These are phyloP conservation scores for Neoboletus subvelutipes DNA, from an alignment of 768 basidiomycete genomes.

Conservation along the genomic window DNA sequence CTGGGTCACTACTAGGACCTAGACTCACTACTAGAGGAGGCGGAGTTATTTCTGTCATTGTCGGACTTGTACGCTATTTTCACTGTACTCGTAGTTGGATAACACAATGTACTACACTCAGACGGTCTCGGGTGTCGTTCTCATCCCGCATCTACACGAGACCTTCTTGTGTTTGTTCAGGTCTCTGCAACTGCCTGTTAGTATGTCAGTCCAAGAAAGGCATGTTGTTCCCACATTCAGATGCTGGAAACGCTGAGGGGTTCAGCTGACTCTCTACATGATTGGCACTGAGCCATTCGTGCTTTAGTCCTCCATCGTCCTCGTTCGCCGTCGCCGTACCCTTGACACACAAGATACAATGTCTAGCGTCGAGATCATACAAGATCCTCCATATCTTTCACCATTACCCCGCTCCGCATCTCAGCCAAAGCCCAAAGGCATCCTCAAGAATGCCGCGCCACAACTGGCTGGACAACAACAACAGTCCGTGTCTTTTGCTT, in stretches of 20 bases:
- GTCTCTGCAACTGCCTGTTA: neutral
- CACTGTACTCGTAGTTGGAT: conserved; percentile 1
- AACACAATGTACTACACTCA: neutral
- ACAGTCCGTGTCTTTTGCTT: conserved; percentile 46
- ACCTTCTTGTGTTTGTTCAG: neutral
- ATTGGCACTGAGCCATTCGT: conserved; percentile 1
- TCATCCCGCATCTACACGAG: neutral
- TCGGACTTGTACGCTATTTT: conserved; percentile 8
- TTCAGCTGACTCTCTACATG: conserved; percentile 5
- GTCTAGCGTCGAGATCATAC: conserved; percentile 31
- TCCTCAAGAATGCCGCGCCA: conserved; percentile 75
- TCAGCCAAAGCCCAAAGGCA: conserved; percentile 79
- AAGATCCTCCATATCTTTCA: conserved; percentile 45
- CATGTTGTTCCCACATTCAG: conserved; percentile 23
- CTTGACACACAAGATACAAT: conserved; percentile 13
- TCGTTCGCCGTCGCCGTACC: neutral
- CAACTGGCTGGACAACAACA: conserved; percentile 40
- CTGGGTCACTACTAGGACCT: neutral
- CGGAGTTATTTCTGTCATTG: conserved; percentile 3
- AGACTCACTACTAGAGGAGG: neutral
- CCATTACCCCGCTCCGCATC: conserved; percentile 63
- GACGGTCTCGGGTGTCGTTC: neutral
- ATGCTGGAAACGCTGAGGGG: conserved; percentile 11
- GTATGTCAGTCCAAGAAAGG: conserved; percentile 17
- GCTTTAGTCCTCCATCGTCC: neutral